Base-by-base conservation (phyloP, 768 basidiomycete genomes). In the Suillus clintonianus region DNA sequence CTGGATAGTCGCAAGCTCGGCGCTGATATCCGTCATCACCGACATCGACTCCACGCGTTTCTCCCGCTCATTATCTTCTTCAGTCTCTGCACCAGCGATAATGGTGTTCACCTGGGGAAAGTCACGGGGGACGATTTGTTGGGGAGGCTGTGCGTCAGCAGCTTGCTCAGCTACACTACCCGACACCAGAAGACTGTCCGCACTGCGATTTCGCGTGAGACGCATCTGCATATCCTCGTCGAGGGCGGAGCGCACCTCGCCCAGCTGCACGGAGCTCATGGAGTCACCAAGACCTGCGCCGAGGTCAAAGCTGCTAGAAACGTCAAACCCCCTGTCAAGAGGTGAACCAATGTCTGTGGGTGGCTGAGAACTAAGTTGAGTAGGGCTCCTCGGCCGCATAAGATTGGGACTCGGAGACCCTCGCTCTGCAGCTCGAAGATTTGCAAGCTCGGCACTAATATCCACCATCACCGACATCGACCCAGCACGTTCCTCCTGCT, bases 191-290 rank as follows among this genome's bases (percentile, higher is more conserved):
- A 80, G 76, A 65, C 83, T 83, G 56, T 84, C 79, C 48, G 74
- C 69, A 54, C 82, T 84, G 62, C 77, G 74, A 65, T 80, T 78
- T 54, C 75, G 77, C 70, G 81, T 65, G 59, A 87, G 69, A 45
- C 83, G 79, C 62, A 81, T 76, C 64, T 84, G 81, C 27, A 89
- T 80, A 56, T 83, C 82, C 56, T 85, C 85, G 70, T 91, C 90
- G 37, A 91, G 79, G 7, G 89, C 89, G 64, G 87, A 88, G 64
- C 85, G 85, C 84, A 89, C 89, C 54, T 90, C 89, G 65, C 85
- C 82, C n/a, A 88, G 86, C 67, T 86, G 83, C 32, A 86, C 80
- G 56, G 83, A 80, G 10, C 81, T 80, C 71, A 83, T 72, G 15
- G 80, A 83, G 77, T 80, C 67, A 68, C 78, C 71, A 57, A 72